A percentile compares a stretch with the other conserved stretches of the same genome.
These are phyloP conservation scores for Casuarina cunninghamiana DNA, from an alignment of 306 rosid genomes.

Conservation along the genomic window DNA sequence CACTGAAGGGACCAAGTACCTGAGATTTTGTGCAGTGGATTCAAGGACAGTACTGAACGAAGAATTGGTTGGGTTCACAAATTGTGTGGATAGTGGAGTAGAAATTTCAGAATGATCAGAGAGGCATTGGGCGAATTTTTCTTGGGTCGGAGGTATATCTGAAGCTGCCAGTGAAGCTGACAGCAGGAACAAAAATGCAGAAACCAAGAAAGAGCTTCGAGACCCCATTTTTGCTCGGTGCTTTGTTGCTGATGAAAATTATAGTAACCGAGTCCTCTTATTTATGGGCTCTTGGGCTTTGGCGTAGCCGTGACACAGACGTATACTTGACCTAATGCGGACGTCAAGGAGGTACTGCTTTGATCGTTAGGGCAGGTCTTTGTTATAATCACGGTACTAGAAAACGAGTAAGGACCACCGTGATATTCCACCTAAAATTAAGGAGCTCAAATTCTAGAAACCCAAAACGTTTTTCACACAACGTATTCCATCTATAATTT, in stretches of 20 bases:
- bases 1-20: conserved; percentile 47
- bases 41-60: conserved; percentile 40
- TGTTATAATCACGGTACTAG: not conserved
- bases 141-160: conserved; percentile 32
- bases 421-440: too few species aligned
- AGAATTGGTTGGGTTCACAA: conserved; percentile 35
- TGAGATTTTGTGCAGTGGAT: conserved; percentile 58
- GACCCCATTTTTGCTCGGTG: conserved; percentile 29
- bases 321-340: conserved; percentile 41
- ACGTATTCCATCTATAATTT: too few species aligned
- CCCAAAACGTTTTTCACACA: not conserved
- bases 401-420: too few species aligned
- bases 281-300: conserved; percentile 5
- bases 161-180: conserved; percentile 39
- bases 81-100: conserved; percentile 34
- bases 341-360: conserved; percentile 24
- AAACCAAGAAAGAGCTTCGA: conserved; percentile 22
- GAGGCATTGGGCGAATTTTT: conserved; percentile 47
- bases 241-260: conserved; percentile 24
- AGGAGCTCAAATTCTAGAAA: not conserved
- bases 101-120: conserved; percentile 37
- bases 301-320: not conserved
- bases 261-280: conserved; percentile 16
- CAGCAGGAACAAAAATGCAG: conserved; percentile 29
- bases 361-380: not conserved